phyloP scores from a whole-genome alignment of 1,284 basidiomycete species.

The Marasmius fiardii region DNA sequence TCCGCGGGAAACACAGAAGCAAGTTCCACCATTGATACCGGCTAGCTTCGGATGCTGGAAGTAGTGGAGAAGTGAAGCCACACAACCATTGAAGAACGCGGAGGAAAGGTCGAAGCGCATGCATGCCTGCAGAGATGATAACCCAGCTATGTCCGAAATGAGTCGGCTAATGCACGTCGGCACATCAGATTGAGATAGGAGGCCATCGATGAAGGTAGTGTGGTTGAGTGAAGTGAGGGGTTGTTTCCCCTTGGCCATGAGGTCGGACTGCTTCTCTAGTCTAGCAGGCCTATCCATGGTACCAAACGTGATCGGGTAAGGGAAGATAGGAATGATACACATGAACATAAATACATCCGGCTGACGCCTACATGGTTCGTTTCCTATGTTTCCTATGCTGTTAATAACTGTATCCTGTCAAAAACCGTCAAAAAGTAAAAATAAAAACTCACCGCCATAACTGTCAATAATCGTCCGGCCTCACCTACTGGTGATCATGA shows the following conservation, averaged over 20 bases:
- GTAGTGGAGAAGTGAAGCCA: conserved; percentile 35
- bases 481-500: too few species aligned
- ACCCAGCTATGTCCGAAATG: conserved; percentile 34
- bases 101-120: conserved; percentile 39
- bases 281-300: conserved; percentile 1
- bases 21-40: conserved; percentile 38
- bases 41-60: conserved; percentile 35
- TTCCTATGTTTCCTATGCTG: too few species aligned
- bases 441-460: too few species aligned
- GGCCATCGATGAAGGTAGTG: conserved; percentile 35
- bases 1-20: conserved; percentile 42
- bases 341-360: background rate
- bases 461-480: too few species aligned
- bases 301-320: background rate
- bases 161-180: conserved; percentile 38
- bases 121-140: conserved; percentile 37
- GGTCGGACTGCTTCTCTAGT: background rate
- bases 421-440: too few species aligned
- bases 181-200: conserved; percentile 38
- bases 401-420: too few species aligned
- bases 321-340: background rate
- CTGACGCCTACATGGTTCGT: too few species aligned
- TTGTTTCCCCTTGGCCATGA: background rate
- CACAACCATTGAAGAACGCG: conserved; percentile 43
- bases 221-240: background rate